Evolutionary conservation across 148 eudicot genomes (phyloP), one percentile per base, ranked within the genome.

Genomic region (Chenopodium quinoa): DNA sequence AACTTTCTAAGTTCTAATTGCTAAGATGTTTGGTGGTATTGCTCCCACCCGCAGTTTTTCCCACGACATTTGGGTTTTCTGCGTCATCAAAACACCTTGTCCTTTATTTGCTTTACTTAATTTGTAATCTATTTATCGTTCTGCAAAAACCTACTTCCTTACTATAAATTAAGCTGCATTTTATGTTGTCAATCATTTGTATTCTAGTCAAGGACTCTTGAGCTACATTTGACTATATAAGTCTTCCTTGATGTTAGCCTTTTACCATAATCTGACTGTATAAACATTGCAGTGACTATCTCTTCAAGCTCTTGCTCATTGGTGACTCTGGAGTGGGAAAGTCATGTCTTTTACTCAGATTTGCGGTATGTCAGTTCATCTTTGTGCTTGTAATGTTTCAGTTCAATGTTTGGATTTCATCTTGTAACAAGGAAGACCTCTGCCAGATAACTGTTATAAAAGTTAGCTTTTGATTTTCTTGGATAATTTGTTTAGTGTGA

Each of bases 311-410:
- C n/a, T 65, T 84, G 75, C 86, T 84, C 34, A 81, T 84, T 71
- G 86, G 86, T 14, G 86, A 84, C 80, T 84, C 86, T 16, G 86
- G 84, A 44, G 86, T 84, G 75, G 86, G 86, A 78, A 82, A 84
- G 73, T 79, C 85, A 17, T 84, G 86, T 72, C 81, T 84, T 77
- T 72, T 84, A 77, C 84, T 84, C 76, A 81, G 86, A 78, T 84
- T 84, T 64, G 86, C 86, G 46, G 86, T 84, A 84, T 37, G 86
- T 71, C 46, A 4, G 47, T 16, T 79, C 72, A 2, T 29, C 20
- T 73, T 13, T 65, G 13, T 3, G 66, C 11, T 3, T 31, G 78
- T 62, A 77, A 77, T 34, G 70, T 10, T 69, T 34, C 46, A 32
- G 14, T 31, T 31, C 31, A 40, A 1, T 78, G 44, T 47, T 67